Evolutionary conservation across 2,329 filamentous ascomycete genomes (phyloP), one percentile per base, ranked within the genome.

Genomic region (Hypoxylon sp.): DNA sequence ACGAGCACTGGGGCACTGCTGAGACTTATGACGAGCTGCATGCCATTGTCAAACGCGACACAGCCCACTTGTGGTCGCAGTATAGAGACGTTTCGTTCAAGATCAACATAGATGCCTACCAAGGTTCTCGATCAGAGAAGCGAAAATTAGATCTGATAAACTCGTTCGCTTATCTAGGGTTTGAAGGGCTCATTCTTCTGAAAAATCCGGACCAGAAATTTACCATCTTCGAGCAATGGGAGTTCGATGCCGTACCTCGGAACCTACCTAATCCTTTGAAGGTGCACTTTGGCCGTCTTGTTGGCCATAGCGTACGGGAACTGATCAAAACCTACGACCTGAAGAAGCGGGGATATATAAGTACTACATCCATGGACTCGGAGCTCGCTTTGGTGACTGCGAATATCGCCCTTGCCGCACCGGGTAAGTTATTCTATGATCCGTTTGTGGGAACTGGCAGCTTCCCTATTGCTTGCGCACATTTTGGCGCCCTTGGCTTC

Each of bases 321-420:
- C 84, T 91, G 4, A 85, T 93, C 33, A 83, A 88, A 37, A 91
- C 87, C 25, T 97, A 95, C 76, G 94, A 97, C 78, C 85, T 99
- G 22, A 99, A 99, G 85, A 97, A 97, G 81, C 86, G 96, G 30
- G 87, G 88, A 42, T 99, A 99, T 78, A 98, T 99, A 75, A 94
- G 92, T 73, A 98, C 95, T 0, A 99, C 96, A 0, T 96, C 93
- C 50, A 98, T 99, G 96, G 96, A 99, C 78, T 92, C 95, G 0
- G 96, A 98, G 79, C 85, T 99, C 48, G 93, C 94, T 11, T 86
- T 99, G 0, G 84, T 99, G 22, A 98, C 95, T 0, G 96, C 95
- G 1, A 99, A 98, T 77, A 90, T 99, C 73, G 93, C 93, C 0
- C 88, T 93, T 13, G 94, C 94, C 0, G 90, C 84, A 0, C 92